phyloP scores from a whole-genome alignment of 2,329 filamentous ascomycete genomes.

The Penicillium sp. region DNA sequence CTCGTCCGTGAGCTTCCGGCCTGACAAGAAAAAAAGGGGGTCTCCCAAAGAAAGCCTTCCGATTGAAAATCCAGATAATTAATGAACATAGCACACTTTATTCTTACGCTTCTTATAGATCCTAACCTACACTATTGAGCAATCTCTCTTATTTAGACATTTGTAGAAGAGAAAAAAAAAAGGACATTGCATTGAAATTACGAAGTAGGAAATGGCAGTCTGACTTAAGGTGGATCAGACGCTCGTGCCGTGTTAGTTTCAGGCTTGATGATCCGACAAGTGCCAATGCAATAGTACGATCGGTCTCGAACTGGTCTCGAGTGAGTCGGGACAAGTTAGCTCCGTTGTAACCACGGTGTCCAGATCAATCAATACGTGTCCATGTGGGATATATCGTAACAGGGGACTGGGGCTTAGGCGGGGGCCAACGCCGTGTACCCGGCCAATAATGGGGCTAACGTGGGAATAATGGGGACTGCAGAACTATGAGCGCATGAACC shows the following conservation, averaged over 20 bases:
- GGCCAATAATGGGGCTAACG: not conserved
- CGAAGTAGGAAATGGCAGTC: not conserved
- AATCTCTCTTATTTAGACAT: not conserved
- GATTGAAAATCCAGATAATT: not conserved
- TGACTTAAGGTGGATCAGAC: constrained; percentile 19
- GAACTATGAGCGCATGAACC: not conserved
- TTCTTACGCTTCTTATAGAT: too few relatives aligned
- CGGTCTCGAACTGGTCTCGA: not conserved
- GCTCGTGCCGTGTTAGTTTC: constrained; percentile 31
- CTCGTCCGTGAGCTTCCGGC: constrained; percentile 4
- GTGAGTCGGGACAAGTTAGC: not conserved
- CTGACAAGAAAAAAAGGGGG: constrained; percentile 3
- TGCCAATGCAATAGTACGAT: not conserved
- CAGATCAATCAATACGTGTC: not conserved
- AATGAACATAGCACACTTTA: too few relatives aligned
- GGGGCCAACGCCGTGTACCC: not conserved
- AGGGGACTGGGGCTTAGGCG: not conserved
- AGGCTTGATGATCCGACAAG: constrained; percentile 28
- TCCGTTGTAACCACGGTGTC: constrained; percentile 1
- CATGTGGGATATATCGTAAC: not conserved
- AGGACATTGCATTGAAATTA: not conserved
- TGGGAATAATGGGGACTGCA: not conserved
- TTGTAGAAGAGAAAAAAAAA: not conserved
- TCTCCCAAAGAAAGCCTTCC: not conserved
- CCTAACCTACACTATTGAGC: not conserved